Percentiles rank a stretch among this genome's conserved stretches.
phyloP scores from a whole-genome alignment of 345 rosid genomes.

The Hibiscus trionum region DNA sequence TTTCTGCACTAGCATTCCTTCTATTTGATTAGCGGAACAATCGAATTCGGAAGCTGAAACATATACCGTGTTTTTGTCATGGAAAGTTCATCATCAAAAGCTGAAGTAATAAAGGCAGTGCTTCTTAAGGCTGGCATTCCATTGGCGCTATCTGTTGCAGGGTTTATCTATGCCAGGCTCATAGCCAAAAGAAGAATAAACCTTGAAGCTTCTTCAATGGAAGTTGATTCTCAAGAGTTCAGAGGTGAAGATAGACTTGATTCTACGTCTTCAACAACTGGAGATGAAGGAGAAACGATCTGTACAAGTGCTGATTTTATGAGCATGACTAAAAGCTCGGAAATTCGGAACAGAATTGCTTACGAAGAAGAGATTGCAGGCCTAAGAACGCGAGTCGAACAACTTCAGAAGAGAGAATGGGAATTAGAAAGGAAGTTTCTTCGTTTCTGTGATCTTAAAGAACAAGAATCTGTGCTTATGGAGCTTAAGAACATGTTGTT shows the following conservation, averaged over 20 bases:
- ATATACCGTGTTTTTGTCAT: background rate
- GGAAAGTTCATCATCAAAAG: constrained; percentile 38
- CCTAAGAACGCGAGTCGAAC: constrained; percentile 31
- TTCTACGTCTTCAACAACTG: constrained; percentile 9
- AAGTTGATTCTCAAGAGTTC: constrained; percentile 15
- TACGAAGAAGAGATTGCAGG: constrained; percentile 29
- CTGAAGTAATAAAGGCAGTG: constrained; percentile 42
- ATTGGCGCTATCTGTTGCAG: constrained; percentile 53
- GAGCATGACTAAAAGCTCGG: constrained; percentile 12
- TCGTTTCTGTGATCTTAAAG: constrained; percentile 42
- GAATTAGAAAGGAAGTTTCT: constrained; percentile 36
- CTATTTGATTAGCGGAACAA: background rate
- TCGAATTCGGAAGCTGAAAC: background rate
- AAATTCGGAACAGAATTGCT: background rate
- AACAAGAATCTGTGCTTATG: constrained; percentile 44
- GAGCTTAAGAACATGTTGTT: constrained; percentile 41
- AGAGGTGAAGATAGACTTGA: constrained; percentile 12
- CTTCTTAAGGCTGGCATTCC: constrained; percentile 60
- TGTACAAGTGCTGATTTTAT: background rate
- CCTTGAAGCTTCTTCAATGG: constrained; percentile 17
- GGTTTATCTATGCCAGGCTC: constrained; percentile 45
- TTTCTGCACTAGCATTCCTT: no score
- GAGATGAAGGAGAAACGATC: constrained; percentile 19
- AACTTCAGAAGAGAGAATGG: constrained; percentile 40
- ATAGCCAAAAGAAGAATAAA: constrained; percentile 24